Evolutionary conservation across 441 rosid species (phyloP).

Genomic region (Adansonia rubrostipa): DNA sequence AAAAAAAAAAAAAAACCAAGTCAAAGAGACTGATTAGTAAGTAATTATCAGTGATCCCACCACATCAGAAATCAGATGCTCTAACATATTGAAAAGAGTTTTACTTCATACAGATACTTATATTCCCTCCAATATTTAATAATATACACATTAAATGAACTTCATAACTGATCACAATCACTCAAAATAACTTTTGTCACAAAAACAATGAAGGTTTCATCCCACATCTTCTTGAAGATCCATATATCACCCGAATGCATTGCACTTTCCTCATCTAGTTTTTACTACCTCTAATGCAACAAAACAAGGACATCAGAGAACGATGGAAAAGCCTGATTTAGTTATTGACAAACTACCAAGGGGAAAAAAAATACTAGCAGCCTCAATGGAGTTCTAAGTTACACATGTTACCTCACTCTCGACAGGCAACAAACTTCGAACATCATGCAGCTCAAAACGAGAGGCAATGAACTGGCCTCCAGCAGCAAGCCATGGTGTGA

Average conservation of each 20-base stretch:
- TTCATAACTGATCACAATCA: not conserved
- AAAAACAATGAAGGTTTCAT: constrained; percentile 8
- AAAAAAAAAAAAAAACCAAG: constrained; percentile 19
- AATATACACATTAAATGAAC: not conserved
- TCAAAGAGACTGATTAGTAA: constrained; percentile 28
- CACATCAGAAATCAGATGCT: not conserved
- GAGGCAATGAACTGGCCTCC: constrained; percentile 98
- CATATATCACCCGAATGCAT: constrained; percentile 5
- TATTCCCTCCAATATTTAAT: not conserved
- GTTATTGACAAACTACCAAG: constrained; percentile 9
- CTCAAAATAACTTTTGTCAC: not conserved
- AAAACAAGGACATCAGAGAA: constrained; percentile 28
- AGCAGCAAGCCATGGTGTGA: constrained; percentile 98
- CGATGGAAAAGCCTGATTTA: constrained; percentile 22
- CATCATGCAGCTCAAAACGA: constrained; percentile 94
- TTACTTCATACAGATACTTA: not conserved
- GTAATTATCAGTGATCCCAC: constrained; percentile 9
- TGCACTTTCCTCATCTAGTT: not conserved
- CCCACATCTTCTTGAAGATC: constrained; percentile 16
- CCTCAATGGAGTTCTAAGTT: constrained; percentile 8
- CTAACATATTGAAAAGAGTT: not conserved
- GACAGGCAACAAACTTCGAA: constrained; percentile 88
- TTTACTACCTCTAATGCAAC: constrained; percentile 15
- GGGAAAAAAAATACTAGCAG: not conserved
- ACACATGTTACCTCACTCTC: constrained; percentile 85